Evolutionary conservation across 2,329 filamentous ascomycete species (phyloP).

Genomic region (Ceratocystis harringtonii): DNA sequence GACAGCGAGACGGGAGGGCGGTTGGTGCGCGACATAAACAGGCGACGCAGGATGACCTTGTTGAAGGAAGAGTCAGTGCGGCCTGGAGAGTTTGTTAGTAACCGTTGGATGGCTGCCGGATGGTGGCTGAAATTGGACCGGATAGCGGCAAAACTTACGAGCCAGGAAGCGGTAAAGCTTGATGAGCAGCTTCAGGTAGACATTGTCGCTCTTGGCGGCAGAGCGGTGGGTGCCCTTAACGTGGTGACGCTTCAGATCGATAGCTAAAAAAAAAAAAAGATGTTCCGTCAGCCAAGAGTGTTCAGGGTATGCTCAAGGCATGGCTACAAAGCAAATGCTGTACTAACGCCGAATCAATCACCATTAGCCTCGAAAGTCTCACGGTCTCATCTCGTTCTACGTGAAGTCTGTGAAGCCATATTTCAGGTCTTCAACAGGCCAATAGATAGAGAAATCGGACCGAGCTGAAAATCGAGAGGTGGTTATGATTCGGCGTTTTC

Average conservation of each 20-base stretch:
- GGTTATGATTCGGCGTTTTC: conserved; percentile 10
- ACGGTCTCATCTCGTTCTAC: not conserved
- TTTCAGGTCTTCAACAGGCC: conserved; percentile 7
- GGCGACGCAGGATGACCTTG: conserved; percentile 92
- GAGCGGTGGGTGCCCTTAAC: conserved; percentile 65
- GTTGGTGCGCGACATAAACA: conserved; percentile 99
- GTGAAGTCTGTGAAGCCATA: conserved; percentile 1
- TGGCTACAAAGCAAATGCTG: conserved; percentile 21
- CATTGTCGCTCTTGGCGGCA: conserved; percentile 96
- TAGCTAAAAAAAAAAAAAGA: conserved; percentile 42
- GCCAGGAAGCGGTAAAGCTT: conserved; percentile 97
- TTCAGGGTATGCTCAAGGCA: conserved; percentile 43
- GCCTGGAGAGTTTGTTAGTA: conserved; percentile 35
- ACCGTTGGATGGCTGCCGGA: not conserved
- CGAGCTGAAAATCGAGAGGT: not conserved
- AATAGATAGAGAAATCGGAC: not conserved
- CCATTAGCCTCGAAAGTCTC: conserved; percentile 18
- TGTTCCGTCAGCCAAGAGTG: conserved; percentile 19
- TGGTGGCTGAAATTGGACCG: not conserved
- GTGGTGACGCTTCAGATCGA: conserved; percentile 57
- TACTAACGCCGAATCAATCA: conserved; percentile 15
- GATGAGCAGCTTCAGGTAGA: conserved; percentile 91
- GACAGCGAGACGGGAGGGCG: conserved; percentile 88
- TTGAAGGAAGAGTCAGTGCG: conserved; percentile 97
- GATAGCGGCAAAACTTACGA: conserved; percentile 46